phyloP scores from a whole-genome alignment of 768 basidiomycete genomes.

The Ephemerocybe angulata region DNA sequence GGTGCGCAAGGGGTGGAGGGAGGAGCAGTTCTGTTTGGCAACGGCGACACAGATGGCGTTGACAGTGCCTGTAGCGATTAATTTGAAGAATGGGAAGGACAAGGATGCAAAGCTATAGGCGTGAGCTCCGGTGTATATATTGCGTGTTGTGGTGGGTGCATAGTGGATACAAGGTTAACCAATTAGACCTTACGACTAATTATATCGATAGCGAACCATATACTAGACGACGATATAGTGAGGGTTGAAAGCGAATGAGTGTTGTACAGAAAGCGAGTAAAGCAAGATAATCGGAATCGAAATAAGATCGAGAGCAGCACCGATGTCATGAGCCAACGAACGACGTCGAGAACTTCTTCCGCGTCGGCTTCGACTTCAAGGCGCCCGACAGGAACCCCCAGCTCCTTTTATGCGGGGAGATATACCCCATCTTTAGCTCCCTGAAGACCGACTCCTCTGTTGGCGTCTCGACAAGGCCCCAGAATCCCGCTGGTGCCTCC shows the following conservation, averaged over 20 bases:
- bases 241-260: background rate
- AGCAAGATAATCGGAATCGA: background rate
- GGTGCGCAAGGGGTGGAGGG: slow-evolving; percentile 49
- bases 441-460: slow-evolving; percentile 5
- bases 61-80: slow-evolving; percentile 6
- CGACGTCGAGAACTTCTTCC: slow-evolving; percentile 5
- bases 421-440: background rate
- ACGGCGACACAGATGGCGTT: slow-evolving; percentile 61
- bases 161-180: background rate
- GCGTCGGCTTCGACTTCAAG: background rate
- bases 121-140: background rate
- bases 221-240: background rate
- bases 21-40: slow-evolving; percentile 60
- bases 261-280: too few species aligned
- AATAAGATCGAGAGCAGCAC: background rate
- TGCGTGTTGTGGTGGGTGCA: background rate
- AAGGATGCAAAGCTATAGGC: background rate
- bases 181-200: background rate
- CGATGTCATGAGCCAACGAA: background rate
- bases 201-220: background rate
- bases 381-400: slow-evolving; percentile 1
- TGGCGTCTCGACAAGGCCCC: slow-evolving; percentile 6
- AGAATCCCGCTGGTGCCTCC: background rate
- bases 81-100: slow-evolving; percentile 6
- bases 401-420: slow-evolving; percentile 3